Conservation (phyloP, 805 yeast species). For the Wilhelminamyces savonicus region DNA sequence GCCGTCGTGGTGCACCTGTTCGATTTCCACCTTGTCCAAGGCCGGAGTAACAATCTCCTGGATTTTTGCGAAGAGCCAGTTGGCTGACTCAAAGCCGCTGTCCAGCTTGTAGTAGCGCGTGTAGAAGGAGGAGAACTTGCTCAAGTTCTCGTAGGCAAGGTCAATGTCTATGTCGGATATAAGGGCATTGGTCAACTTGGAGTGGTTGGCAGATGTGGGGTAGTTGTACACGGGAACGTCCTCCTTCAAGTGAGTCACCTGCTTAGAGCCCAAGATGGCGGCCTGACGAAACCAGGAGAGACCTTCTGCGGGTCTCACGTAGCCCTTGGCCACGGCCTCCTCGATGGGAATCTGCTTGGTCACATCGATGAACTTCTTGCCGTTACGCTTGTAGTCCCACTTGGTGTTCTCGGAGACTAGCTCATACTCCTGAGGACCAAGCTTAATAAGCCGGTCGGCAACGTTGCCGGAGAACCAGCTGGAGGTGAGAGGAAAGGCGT, state of each 20-base stretch:
- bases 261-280: constrained; percentile 19
- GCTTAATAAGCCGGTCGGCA: constrained; percentile 23
- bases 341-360: constrained; percentile 41
- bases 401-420: constrained; percentile 33
- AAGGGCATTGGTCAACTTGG: constrained; percentile 34
- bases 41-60: constrained; percentile 27
- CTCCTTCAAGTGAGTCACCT: constrained; percentile 14
- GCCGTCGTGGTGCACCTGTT: constrained; percentile 50
- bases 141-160: constrained; percentile 47
- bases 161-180: constrained; percentile 39
- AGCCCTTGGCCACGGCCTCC: constrained; percentile 24
- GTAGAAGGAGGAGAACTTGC: constrained; percentile 60
- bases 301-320: constrained; percentile 9
- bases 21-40: constrained; percentile 26
- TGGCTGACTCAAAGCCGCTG: constrained; percentile 63
- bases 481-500: constrained; percentile 2
- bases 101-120: constrained; percentile 73
- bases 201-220: constrained; percentile 41
- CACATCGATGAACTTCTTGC: constrained; percentile 58
- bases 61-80: constrained; percentile 57
- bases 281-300: constrained; percentile 6
- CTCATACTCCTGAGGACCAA: constrained; percentile 24
- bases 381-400: constrained; percentile 29
- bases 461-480: background rate
- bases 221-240: constrained; percentile 36